Evolutionary conservation across 164 flowering plant genomes (phyloP), one percentile per base, ranked within the genome.

Genomic region (Kalanchoe fedtschenkoi): DNA sequence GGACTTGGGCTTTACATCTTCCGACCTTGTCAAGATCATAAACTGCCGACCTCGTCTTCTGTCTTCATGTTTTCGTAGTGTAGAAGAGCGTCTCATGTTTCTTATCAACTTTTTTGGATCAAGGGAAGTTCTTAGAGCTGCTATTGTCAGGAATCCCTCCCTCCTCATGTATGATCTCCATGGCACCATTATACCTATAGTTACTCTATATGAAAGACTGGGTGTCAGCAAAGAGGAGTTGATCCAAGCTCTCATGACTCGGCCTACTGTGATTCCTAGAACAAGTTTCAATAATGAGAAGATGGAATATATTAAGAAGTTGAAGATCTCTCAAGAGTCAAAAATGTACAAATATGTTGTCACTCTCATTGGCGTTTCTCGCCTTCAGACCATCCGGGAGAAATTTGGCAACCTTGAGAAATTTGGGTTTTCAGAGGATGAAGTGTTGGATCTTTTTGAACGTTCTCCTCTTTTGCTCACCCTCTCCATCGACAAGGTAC

Each of bases 331-430:
- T 11, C 64, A 60, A 35, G 73, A 64, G 15, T 73, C 82, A 32
- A 87, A 75, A 61, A 70, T 83, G 82, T 87, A 75, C 62, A 87
- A 87, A 62, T 73, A 84, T 62, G 76, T 84, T 9, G 88, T 83
- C 11, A 56, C 81, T 17, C 34, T 84, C 33, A 68, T 87, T 53
- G 88, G 78, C 34, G 65, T 87, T 24, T 84, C 93, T 0, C 78
- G 85, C 19, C 13, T 74, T 3, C 84, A 81, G 39, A 87, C 90
- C 0, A 80, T 84, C 34, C 75, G 65, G 0, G 77, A 67, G 38
- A 84, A 87, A 66, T 62, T 81, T 19, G 70, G 75, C 35, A 81
- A 83, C 65, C 43, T 84, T 6, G 86, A 78, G 73, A 81, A 77
- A 70, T 81, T 75, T 71, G 93, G 93, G 33, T 68, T 81, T 47